phyloP scores from a whole-genome alignment of 2,329 filamentous ascomycete species.

The Talaromyces funiculosus region DNA sequence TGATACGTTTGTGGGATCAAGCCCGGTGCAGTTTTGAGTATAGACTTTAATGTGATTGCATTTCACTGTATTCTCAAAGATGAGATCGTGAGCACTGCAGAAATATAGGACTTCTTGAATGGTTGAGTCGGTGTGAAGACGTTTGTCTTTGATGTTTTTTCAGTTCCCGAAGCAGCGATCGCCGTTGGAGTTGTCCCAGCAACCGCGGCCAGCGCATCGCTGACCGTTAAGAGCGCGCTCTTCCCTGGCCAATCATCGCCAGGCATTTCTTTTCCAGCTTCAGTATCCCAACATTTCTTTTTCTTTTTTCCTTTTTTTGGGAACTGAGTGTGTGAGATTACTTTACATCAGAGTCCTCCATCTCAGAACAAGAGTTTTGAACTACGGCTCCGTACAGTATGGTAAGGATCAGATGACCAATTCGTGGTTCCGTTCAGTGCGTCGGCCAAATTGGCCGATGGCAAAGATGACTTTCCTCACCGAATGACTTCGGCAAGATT shows the following conservation, averaged over 20 bases:
- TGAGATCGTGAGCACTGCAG: neutral
- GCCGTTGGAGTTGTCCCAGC: constrained; percentile 3
- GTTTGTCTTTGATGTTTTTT: neutral
- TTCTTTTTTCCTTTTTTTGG: too few relatives aligned
- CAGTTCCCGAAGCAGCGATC: neutral
- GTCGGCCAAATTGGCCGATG: constrained; percentile 6
- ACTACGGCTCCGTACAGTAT: too few relatives aligned
- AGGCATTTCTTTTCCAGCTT: neutral
- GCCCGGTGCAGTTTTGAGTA: neutral
- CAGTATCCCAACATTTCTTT: neutral
- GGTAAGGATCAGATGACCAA: neutral
- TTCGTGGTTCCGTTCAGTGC: neutral
- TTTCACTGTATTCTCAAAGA: neutral
- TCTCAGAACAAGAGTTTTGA: too few relatives aligned
- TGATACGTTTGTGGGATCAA: neutral
- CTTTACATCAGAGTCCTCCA: neutral
- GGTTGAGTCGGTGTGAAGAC: neutral
- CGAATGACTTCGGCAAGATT: neutral
- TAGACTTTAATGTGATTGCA: neutral
- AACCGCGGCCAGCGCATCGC: neutral
- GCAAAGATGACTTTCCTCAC: neutral
- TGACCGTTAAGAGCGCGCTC: neutral
- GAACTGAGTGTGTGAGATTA: neutral
- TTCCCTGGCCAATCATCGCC: neutral
- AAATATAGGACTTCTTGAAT: neutral